Base-by-base conservation (phyloP, 2,329 filamentous ascomycete species). In the Diaporthe sp. region DNA sequence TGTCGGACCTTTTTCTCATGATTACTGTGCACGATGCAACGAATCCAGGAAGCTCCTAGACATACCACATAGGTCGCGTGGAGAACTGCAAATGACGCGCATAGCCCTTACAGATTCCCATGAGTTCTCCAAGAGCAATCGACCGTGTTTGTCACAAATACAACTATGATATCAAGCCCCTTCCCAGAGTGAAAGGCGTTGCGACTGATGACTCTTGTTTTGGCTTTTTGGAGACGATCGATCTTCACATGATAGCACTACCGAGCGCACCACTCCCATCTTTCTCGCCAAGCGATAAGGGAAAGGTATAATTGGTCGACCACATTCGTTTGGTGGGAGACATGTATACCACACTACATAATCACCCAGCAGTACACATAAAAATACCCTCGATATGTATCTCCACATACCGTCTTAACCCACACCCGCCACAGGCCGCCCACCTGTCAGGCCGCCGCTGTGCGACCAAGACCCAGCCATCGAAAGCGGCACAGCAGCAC, bases 171-270 rank as follows among this genome's bases (percentile, higher is more conserved):
- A 28, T 47, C 7, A 47, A 22, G 28, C 12, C 17, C 28, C 9
- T 28, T 19, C 45, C 30, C 38, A n/a, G 30, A 67, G 64, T 67
- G 45, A 50, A 52, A 38, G 30, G 13, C 64, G 64, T 54, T 45
- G 40, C 52, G n/a, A 35, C 30, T 52, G 30, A 45, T n/a, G n/a
- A n/a, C n/a, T n/a, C n/a, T 19, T 67, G 35, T 45, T 64, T 47
- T 47, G 25, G 17, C 6, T 15, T 47, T 66, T 38, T 54, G 64
- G 47, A 40, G 45, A 54, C 33, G 47, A 68, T 30, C 33, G 47
- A 68, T 68, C 64, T 54, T 68, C 64, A 68, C 64, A 68, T 68
- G 64, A 68, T 68, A 54, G n/a, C n/a, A 52, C 64, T 25, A 68
- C 22, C 22, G 5, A n/a, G 47, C n/a, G 22, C 33, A 68, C 33